Evolutionary conservation across 2,329 filamentous ascomycete genomes (phyloP).

Genomic region (Chrysoporthe deuterocubensis): DNA sequence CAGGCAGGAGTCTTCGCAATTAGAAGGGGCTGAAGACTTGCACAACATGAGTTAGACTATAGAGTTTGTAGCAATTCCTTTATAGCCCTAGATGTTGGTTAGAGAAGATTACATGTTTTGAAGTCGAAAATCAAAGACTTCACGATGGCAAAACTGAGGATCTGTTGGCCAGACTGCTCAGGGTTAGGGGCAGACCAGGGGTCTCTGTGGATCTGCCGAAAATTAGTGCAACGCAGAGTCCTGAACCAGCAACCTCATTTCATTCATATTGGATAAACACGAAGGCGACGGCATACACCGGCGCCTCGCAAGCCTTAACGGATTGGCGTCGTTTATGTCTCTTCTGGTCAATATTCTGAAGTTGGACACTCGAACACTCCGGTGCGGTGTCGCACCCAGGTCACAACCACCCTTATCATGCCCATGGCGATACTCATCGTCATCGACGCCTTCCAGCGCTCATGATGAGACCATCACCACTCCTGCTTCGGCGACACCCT

Average conservation of each 20-base stretch:
- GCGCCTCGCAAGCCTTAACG: neutral
- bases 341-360: neutral
- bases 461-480: neutral
- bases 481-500: neutral
- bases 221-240: neutral
- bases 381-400: neutral
- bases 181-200: conserved; percentile 1
- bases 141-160: neutral
- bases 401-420: neutral
- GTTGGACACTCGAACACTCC: neutral
- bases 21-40: neutral
- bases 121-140: neutral
- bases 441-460: neutral
- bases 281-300: neutral
- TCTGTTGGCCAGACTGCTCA: neutral
- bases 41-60: neutral
- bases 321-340: neutral
- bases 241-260: neutral
- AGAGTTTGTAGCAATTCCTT: neutral
- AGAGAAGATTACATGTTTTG: neutral
- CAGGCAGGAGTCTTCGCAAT: neutral
- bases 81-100: neutral
- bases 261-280: neutral
- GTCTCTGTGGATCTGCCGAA: neutral
- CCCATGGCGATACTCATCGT: neutral